These are phyloP conservation scores for Theobroma grandiflorum DNA, from an alignment of 441 rosid genomes.

Conservation along the genomic window DNA sequence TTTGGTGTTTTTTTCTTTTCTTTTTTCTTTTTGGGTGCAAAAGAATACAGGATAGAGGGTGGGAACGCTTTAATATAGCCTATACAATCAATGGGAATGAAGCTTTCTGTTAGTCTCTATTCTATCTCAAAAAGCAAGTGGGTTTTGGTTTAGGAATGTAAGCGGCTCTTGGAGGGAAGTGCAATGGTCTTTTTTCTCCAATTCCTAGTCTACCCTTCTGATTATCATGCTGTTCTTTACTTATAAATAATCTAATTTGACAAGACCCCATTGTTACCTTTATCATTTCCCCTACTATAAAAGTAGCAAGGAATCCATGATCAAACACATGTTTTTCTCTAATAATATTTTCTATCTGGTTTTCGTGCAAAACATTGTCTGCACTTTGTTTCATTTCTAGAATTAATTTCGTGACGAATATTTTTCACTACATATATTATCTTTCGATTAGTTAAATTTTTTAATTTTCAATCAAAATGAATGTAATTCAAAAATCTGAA, in stretches of 20 bases:
- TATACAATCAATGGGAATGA: conserved; percentile 1
- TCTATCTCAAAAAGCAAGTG: conserved; percentile 32
- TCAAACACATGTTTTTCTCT: neutral
- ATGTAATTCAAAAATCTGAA: neutral
- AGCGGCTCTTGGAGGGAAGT: conserved; percentile 30
- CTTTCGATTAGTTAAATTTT: neutral
- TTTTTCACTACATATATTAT: neutral
- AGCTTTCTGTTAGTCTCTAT: conserved; percentile 14
- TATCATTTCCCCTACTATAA: conserved; percentile 19
- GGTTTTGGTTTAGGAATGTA: conserved; percentile 40
- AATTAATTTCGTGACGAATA: no score
- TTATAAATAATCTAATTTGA: conserved; percentile 4
- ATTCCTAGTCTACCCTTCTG: conserved; percentile 28
- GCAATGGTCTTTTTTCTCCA: neutral
- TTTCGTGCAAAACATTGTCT: neutral
- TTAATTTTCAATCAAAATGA: neutral
- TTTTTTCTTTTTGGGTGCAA: conserved; percentile 33
- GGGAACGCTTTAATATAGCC: conserved; percentile 24
- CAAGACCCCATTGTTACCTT: conserved; percentile 28
- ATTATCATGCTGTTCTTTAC: conserved; percentile 6
- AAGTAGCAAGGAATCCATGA: neutral
- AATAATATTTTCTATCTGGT: neutral
- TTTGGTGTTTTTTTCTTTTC: neutral
- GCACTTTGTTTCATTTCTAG: neutral
- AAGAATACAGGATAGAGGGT: conserved; percentile 31